Conservation (phyloP, 192 early-diverging fungal genomes). For the Pilobolus umbonatus region DNA sequence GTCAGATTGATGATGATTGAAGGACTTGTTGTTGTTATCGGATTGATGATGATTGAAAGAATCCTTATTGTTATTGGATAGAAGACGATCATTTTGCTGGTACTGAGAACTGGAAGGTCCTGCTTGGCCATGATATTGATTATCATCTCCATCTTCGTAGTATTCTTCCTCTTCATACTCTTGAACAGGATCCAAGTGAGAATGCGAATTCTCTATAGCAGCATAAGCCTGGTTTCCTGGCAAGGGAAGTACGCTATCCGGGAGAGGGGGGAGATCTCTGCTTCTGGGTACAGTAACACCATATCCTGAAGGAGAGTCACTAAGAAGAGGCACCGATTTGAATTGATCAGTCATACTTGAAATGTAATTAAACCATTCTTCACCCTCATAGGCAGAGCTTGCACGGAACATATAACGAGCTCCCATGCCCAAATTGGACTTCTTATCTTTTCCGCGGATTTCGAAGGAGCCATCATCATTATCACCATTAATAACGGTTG, state of each 20-base stretch:
- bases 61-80: too few species aligned
- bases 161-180: too few species aligned
- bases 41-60: too few species aligned
- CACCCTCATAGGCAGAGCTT: background rate
- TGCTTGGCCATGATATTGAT: too few species aligned
- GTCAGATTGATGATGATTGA: too few species aligned
- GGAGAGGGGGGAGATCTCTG: slow-evolving; percentile 5
- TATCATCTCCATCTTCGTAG: too few species aligned
- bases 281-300: slow-evolving; percentile 1
- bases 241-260: slow-evolving; percentile 4
- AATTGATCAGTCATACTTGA: background rate
- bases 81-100: too few species aligned
- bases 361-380: background rate
- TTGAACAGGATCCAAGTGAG: too few species aligned
- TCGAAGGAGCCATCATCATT: background rate
- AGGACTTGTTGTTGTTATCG: too few species aligned
- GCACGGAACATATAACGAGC: background rate
- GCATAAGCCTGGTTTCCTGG: too few species aligned
- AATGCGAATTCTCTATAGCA: too few species aligned
- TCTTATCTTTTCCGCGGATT: background rate
- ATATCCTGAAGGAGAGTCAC: slow-evolving; percentile 40
- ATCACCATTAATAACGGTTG: slow-evolving; percentile 3
- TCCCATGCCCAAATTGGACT: background rate
- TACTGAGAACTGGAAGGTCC: too few species aligned
- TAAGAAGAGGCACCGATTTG: slow-evolving; percentile 20